Evolutionary conservation across 2,329 filamentous ascomycete genomes (phyloP).

Genomic region (Beauveria sp.): DNA sequence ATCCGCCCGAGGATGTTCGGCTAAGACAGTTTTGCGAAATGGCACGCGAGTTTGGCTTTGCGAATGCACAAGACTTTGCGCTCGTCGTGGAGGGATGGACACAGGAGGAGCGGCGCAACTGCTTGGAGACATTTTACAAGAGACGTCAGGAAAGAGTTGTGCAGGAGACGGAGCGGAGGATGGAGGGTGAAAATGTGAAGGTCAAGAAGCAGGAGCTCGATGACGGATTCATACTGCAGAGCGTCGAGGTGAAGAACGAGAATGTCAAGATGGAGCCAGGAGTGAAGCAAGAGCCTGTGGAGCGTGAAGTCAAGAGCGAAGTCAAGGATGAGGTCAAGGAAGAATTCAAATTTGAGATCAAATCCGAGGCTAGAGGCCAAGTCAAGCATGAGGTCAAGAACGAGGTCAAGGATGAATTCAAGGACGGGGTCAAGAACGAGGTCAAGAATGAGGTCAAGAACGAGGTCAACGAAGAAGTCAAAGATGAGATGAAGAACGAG

Average conservation of each 20-base stretch:
- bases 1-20: constrained; percentile 67
- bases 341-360: constrained; percentile 8
- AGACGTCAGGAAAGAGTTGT: constrained; percentile 49
- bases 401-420: constrained; percentile 9
- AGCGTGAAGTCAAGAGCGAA: constrained; percentile 10
- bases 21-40: constrained; percentile 85
- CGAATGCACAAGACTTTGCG: constrained; percentile 74
- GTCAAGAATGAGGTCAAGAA: constrained; percentile 9
- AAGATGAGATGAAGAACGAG: not conserved
- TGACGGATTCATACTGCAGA: not conserved
- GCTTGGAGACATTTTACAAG: constrained; percentile 73
- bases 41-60: constrained; percentile 71
- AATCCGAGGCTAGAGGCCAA: constrained; percentile 10
- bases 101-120: constrained; percentile 70
- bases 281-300: not conserved
- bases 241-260: constrained; percentile 10
- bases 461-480: not conserved
- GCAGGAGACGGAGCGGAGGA: constrained; percentile 17
- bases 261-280: not conserved
- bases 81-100: constrained; percentile 87
- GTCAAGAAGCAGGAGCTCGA: constrained; percentile 5
- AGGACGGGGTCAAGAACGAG: constrained; percentile 10
- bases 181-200: not conserved
- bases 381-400: constrained; percentile 9
- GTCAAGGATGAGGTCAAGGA: not conserved